Evolutionary conservation across 1,284 basidiomycete genomes (phyloP).

Genomic region (Phlebopus sp.): DNA sequence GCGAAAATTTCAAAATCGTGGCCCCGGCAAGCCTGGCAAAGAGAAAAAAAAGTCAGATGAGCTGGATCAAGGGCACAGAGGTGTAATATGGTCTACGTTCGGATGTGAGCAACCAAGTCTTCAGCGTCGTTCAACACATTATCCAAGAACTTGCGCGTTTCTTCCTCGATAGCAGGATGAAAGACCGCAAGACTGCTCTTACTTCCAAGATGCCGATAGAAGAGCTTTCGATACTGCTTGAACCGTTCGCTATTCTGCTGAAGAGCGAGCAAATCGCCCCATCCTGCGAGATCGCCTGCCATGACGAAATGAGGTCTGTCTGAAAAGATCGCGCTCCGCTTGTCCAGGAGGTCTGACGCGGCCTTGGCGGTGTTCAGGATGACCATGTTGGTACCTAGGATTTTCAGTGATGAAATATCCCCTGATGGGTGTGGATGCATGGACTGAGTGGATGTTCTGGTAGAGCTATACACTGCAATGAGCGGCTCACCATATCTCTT

Average conservation of each 20-base stretch:
- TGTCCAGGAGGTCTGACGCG: constrained; percentile 14
- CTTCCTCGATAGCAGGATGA: too few relatives aligned
- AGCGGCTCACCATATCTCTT: constrained; percentile 34
- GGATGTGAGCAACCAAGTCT: constrained; percentile 8
- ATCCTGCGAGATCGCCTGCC: constrained; percentile 12
- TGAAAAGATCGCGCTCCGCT: constrained; percentile 14
- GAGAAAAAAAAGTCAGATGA: too few relatives aligned
- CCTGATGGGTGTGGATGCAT: too few relatives aligned
- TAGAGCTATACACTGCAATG: too few relatives aligned
- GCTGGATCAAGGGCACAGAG: neutral
- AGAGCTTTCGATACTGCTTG: constrained; percentile 7
- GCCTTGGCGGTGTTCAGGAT: constrained; percentile 12
- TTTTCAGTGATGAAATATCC: neutral
- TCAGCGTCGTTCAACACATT: neutral
- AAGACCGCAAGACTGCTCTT: too few relatives aligned
- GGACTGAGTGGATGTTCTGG: too few relatives aligned
- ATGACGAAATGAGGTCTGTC: constrained; percentile 12
- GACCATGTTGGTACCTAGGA: constrained; percentile 4
- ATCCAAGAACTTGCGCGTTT: too few relatives aligned
- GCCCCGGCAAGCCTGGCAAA: constrained; percentile 12
- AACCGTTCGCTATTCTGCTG: constrained; percentile 5
- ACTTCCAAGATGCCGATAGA: constrained; percentile 11
- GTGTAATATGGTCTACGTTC: constrained; percentile 4
- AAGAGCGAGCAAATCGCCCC: neutral
- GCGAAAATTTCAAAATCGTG: constrained; percentile 6